These are phyloP conservation scores for Dacryopinax primogenitus DNA, from an alignment of 768 basidiomycete genomes.

Conservation along the genomic window DNA sequence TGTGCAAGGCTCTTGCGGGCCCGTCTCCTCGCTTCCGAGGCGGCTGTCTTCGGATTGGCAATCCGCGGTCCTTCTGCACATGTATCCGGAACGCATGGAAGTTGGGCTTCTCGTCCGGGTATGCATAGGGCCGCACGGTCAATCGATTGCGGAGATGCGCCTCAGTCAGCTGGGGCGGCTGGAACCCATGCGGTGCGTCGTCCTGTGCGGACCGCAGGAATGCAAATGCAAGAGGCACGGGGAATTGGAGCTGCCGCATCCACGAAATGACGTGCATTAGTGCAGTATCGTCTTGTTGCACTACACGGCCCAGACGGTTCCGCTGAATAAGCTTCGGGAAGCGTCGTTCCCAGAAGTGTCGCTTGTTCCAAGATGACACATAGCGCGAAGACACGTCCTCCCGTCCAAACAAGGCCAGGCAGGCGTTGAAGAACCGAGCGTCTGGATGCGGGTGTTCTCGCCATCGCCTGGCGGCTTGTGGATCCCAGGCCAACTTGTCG, in stretches of 20 bases:
- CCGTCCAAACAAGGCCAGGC: constrained; percentile 35
- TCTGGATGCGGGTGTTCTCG: constrained; percentile 36
- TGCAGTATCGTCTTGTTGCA: neutral
- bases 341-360: neutral
- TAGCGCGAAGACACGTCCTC: too few species aligned
- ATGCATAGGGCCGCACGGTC: neutral
- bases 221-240: neutral
- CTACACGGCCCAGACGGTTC: neutral
- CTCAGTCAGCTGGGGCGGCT: neutral
- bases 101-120: neutral
- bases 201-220: neutral
- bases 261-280: neutral
- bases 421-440: constrained; percentile 55
- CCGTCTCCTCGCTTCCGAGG: neutral
- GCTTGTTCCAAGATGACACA: too few species aligned
- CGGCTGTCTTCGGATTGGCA: neutral
- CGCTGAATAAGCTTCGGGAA: neutral
- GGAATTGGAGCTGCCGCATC: constrained; percentile 2
- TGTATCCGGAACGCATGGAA: neutral
- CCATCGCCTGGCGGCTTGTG: constrained; percentile 13
- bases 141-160: neutral
- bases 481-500: neutral
- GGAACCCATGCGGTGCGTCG: neutral
- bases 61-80: neutral
- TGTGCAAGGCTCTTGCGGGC: neutral